Base-by-base conservation (phyloP, 2,329 filamentous ascomycete genomes). In the Shiraia bambusicola region DNA sequence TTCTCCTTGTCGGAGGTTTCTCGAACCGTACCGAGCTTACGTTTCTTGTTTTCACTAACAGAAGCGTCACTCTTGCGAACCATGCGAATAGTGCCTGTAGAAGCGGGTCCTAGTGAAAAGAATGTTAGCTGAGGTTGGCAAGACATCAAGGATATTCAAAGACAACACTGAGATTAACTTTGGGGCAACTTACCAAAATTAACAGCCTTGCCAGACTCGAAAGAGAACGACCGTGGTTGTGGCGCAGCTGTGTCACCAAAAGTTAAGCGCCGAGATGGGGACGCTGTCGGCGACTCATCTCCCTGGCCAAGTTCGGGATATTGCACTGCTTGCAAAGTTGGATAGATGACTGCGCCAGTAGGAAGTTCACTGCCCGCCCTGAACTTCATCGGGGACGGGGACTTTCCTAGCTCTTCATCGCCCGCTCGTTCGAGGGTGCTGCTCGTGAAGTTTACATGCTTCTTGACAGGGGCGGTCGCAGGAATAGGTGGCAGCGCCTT, bases 381-480 rank as follows among this genome's bases (percentile, higher is more conserved):
- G 34, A 62, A 49, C 47, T 67, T 66, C 50, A 65, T 59, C 2
- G 64, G 66, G 8, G 65, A 67, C 9, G 63, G 64, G 22, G 64
- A 66, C 37, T 65, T 62, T 45, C 54, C 54, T 28, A 63, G 29
- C 28, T 64, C 66, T 13, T 67, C 60, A 13, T 55, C 48, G 15
- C 64, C 53, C 8, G 58, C 43, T 45, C 66, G 56, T 63, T 71
- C 51, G 51, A 87, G 79, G 26, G 84, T 83, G 47, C 82, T 83
- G 0, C 84, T 84, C 0, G 86, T 89, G 59, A 95, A 95, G 36
- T 87, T 83, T 26, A 95, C 88, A 41, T 81, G 84, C 72, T 94
- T 95, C 66, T 83, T 87, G 16, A 83, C 78, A 24, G 83, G 83
- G 6, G 86, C 86, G 1, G 86, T 88, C 4, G 81, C 83, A 40